Evolutionary conservation across 352 stramenopile species (phyloP), one percentile per base, ranked within the genome.

Genomic region (Hyaloperonospora brassicae): DNA sequence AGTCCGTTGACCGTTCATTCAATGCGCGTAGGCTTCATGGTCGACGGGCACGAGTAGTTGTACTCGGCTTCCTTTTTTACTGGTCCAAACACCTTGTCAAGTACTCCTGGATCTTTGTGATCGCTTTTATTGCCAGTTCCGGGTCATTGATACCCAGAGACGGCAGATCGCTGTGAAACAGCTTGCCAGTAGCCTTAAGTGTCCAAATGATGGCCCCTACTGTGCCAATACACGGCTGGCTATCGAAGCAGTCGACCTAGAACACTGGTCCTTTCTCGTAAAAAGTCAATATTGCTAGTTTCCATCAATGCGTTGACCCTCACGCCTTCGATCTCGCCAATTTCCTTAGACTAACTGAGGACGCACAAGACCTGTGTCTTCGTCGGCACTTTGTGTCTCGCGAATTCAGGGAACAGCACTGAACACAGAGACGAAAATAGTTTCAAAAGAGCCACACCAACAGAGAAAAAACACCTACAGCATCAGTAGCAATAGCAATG

Each of bases 161-260:
- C 1, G 89, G 86, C 43, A 97, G 59, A 13, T 88, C 89, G 22
- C 80, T 95, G 57, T 97, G 89, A 66, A 97, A 97, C 24, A 97
- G 68, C 64, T 96, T 96, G 50, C 89, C 89, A 14, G 75, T 89
- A 1, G 86, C 85, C 60, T 96, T 96, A 10, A 97, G 55, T 35
- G 73, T 85, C 89, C 89, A 97, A 34, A 87, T 91, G 41, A 94
- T 80, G 0, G 74, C 72, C 17, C 87, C 84, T 25, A 85, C 80
- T 30, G 89, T 97, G 8, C 89, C 89, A 44, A 96, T 95, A 67
- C 89, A 97, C 13, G 89, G 89, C 65, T 97, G 87, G 36, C 72
- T 92, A 66, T 97, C 90, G 10, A 87, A 89, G 59, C 83, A 91
- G 67, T 97, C 90, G 17, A 97, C 73, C 90, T 89, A 97, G 48